phyloP scores from a whole-genome alignment of 495 filamentous ascomycete species.

The Geopyxis carbonaria region DNA sequence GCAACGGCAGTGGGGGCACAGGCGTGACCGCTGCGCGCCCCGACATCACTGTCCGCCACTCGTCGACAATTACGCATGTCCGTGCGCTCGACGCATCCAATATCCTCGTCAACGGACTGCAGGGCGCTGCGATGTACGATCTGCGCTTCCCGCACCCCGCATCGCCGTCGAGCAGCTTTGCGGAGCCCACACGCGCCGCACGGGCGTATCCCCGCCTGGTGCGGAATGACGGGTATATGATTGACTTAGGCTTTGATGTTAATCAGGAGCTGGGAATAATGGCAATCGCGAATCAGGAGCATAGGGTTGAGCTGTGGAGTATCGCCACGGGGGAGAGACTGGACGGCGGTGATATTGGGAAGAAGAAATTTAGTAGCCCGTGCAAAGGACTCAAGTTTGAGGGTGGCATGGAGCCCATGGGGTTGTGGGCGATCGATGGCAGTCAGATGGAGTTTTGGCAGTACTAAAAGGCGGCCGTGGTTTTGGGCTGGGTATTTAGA shows the following conservation, averaged over 20 bases:
- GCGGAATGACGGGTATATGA: slow-evolving; percentile 5
- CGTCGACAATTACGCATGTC: slow-evolving; percentile 16
- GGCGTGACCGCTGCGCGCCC: background rate
- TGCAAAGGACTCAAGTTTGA: slow-evolving; percentile 12
- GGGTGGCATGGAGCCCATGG: background rate
- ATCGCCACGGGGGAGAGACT: slow-evolving; percentile 12
- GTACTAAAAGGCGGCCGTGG: too few relatives aligned
- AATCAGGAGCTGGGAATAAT: slow-evolving; percentile 11
- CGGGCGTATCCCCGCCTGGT: slow-evolving; percentile 9
- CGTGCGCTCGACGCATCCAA: slow-evolving; percentile 5
- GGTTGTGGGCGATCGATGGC: background rate
- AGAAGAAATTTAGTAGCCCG: background rate
- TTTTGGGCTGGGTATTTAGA: too few relatives aligned
- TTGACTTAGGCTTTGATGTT: slow-evolving; percentile 17
- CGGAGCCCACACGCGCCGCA: slow-evolving; percentile 8
- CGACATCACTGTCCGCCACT: slow-evolving; percentile 13
- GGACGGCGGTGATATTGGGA: slow-evolving; percentile 5
- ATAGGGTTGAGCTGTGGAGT: slow-evolving; percentile 11
- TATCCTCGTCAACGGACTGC: slow-evolving; percentile 16
- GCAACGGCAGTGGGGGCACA: background rate
- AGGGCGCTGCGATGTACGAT: slow-evolving; percentile 17
- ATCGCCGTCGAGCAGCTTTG: slow-evolving; percentile 10
- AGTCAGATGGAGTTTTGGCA: background rate
- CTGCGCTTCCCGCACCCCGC: slow-evolving; percentile 17
- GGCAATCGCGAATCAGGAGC: slow-evolving; percentile 13